These are phyloP conservation scores for Phytophthora sansomeana DNA, from an alignment of 352 stramenopile species.

Conservation along the genomic window DNA sequence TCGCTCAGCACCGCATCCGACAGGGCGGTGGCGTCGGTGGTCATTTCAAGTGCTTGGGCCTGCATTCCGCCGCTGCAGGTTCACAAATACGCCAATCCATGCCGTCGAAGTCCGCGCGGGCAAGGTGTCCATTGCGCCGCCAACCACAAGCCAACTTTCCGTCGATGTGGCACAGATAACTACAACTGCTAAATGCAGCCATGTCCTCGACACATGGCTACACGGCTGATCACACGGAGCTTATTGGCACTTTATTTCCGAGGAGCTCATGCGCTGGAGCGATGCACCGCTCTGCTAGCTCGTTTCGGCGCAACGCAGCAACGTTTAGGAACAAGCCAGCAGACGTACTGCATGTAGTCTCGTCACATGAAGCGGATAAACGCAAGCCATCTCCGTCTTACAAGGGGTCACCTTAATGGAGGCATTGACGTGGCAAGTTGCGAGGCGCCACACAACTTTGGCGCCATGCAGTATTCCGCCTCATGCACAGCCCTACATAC, in stretches of 20 bases:
- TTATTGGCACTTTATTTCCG: too few species aligned
- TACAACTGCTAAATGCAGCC: constrained; percentile 1
- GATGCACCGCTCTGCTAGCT: too few species aligned
- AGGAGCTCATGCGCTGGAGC: too few species aligned
- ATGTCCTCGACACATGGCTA: not conserved
- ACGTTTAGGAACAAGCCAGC: too few species aligned
- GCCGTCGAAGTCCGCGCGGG: not conserved
- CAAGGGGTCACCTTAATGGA: not conserved
- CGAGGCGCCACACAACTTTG: not conserved
- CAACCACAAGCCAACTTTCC: constrained; percentile 19
- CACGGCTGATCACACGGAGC: too few species aligned
- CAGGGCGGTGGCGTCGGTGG: constrained; percentile 17
- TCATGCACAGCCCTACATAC: not conserved
- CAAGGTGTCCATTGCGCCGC: constrained; percentile 2
- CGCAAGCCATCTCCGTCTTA: not conserved
- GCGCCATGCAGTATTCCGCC: not conserved
- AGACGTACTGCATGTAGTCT: not conserved
- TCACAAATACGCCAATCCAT: constrained; percentile 8
- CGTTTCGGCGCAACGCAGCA: too few species aligned
- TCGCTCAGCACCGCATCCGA: constrained; percentile 37
- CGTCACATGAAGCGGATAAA: not conserved
- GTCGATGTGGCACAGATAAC: constrained; percentile 26
- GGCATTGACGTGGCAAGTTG: not conserved
- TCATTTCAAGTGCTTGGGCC: constrained; percentile 16
- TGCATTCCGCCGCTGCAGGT: constrained; percentile 34